Percentiles rank a stretch among this genome's conserved stretches.
Conservation (phyloP, 208 protist species). For the Zelonia costaricensis region DNA sequence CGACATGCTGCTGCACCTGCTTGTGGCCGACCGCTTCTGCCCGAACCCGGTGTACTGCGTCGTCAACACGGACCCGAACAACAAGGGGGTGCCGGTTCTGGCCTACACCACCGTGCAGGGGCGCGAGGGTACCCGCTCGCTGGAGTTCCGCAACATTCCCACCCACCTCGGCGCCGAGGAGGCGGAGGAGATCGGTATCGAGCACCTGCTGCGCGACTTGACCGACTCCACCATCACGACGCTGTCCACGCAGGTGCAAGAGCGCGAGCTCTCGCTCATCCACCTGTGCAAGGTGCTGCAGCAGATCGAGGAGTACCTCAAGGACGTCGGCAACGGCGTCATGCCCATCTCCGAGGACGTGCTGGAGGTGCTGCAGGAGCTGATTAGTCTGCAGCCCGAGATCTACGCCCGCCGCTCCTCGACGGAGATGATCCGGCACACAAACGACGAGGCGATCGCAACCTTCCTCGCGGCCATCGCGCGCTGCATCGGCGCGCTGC, state of each 20-base stretch:
- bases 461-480: constrained; percentile 85
- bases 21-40: constrained; percentile 93
- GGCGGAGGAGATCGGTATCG: constrained; percentile 99
- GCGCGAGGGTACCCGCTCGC: constrained; percentile 65
- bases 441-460: constrained; percentile 84
- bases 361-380: constrained; percentile 86
- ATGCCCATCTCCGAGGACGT: constrained; percentile 88
- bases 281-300: constrained; percentile 89
- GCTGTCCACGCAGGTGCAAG: constrained; percentile 94
- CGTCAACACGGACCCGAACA: constrained; percentile 89
- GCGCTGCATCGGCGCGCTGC: constrained; percentile 77
- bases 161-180: constrained; percentile 96
- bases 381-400: constrained; percentile 86
- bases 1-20: constrained; percentile 98
- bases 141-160: constrained; percentile 91
- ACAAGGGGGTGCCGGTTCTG: constrained; percentile 88
- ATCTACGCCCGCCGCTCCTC: constrained; percentile 84
- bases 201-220: constrained; percentile 99
- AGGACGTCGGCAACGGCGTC: constrained; percentile 67
- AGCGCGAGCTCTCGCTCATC: constrained; percentile 93
- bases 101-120: constrained; percentile 91
- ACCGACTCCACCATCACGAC: constrained; percentile 96
- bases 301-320: constrained; percentile 93
- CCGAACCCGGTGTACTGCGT: constrained; percentile 93
- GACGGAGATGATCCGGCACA: constrained; percentile 85